Percentiles rank a stretch among this genome's conserved stretches.
phyloP scores from a whole-genome alignment of 305 asterid genomes.

The Rubia balearica region DNA sequence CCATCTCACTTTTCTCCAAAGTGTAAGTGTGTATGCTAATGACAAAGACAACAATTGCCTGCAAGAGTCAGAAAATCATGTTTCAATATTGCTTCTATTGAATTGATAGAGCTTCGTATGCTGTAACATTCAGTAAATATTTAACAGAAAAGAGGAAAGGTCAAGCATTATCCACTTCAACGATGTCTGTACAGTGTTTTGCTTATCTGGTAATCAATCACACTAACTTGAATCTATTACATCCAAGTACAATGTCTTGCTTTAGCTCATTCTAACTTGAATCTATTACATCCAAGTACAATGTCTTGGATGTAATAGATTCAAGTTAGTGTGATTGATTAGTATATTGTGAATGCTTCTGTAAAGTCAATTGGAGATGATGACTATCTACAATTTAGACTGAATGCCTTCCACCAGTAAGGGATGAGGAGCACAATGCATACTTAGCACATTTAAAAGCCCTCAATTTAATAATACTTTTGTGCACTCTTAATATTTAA shows the following conservation, averaged over 20 bases:
- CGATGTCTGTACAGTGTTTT: too few species aligned
- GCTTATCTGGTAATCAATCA: not conserved
- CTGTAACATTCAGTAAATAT: not conserved
- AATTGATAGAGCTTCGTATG: not conserved
- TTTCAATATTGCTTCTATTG: constrained; percentile 1
- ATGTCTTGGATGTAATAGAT: not conserved
- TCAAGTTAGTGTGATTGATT: not conserved
- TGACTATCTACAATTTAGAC: not conserved
- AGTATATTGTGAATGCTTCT: not conserved
- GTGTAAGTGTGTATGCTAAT: constrained; percentile 83
- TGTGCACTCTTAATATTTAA: not conserved
- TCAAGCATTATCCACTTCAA: not conserved
- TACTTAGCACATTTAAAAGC: not conserved
- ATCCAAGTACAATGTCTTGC: not conserved
- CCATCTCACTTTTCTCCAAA: constrained; percentile 91
- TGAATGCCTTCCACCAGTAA: not conserved
- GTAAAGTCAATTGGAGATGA: not conserved
- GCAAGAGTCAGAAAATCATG: constrained; percentile 26
- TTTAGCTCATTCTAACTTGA: not conserved
- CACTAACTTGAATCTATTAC: not conserved
- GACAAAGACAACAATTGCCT: constrained; percentile 89
- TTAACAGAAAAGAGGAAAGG: not conserved
- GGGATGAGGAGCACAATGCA: not conserved
- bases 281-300: not conserved
- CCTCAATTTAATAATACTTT: not conserved